phyloP scores from a whole-genome alignment of 2,329 filamentous ascomycete genomes.

The Aspergillus neotritici region DNA sequence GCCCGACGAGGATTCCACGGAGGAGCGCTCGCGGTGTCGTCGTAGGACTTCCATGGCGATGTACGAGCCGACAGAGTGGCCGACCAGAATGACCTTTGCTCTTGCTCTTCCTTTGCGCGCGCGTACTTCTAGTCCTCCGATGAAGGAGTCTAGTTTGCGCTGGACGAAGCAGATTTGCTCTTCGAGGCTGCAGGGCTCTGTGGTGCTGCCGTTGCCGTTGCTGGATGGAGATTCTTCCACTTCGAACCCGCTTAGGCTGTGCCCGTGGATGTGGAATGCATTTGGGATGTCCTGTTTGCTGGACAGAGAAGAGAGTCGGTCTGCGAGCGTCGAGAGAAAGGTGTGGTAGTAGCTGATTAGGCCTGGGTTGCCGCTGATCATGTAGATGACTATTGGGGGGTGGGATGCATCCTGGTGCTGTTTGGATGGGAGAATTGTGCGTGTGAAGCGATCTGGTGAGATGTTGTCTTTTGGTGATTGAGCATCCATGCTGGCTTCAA shows the following conservation, averaged over 20 bases:
- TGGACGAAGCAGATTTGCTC: slow-evolving; percentile 49
- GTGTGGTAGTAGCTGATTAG: slow-evolving; percentile 46
- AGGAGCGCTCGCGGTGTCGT: slow-evolving; percentile 43
- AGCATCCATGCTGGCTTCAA: too few species aligned
- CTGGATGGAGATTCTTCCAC: slow-evolving; percentile 11
- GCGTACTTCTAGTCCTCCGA: slow-evolving; percentile 14
- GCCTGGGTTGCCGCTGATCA: slow-evolving; percentile 48
- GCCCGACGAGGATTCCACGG: too few species aligned
- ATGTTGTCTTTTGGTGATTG: slow-evolving; percentile 14
- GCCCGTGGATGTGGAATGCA: slow-evolving; percentile 28
- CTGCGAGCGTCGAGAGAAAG: slow-evolving; percentile 37
- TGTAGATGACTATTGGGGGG: slow-evolving; percentile 33
- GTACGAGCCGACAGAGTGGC: slow-evolving; percentile 70
- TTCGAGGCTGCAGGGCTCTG: slow-evolving; percentile 36
- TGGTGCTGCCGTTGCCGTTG: not conserved
- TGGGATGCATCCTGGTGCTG: not conserved
- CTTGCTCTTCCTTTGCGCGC: too few species aligned
- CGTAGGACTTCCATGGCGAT: slow-evolving; percentile 64
- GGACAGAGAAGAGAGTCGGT: slow-evolving; percentile 12
- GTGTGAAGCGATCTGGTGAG: slow-evolving; percentile 28
- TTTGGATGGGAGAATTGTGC: slow-evolving; percentile 15
- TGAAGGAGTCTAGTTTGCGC: slow-evolving; percentile 36
- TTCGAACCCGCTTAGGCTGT: slow-evolving; percentile 34
- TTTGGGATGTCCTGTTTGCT: not conserved
- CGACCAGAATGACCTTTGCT: slow-evolving; percentile 57